Base-by-base conservation (phyloP, 1,284 basidiomycete genomes). In the Macrocybe sp. region DNA sequence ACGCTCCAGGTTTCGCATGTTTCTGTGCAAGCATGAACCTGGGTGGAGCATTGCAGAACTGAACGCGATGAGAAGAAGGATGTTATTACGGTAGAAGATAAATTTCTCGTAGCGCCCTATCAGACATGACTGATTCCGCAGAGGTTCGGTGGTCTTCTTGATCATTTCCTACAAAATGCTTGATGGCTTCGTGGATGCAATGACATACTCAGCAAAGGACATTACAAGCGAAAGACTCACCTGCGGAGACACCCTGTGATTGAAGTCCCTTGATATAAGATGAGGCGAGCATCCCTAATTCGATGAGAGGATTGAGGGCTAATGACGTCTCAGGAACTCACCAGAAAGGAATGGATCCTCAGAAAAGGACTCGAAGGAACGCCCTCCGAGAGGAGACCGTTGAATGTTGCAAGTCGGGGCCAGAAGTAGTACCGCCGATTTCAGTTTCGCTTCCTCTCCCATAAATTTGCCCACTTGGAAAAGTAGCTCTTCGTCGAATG, bases 331-430 rank as follows among this genome's bases (percentile, higher is more conserved):
- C 14, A 7, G 12, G 30, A 11, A 53, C 53, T 39, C 59, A 78
- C 79, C 82, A 30, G 79, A 86, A 36, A 85, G 66, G 57, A 77
- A 68, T 38, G 79, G 81, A 56, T 83, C 81, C 56, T 89, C 83
- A 0, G 80, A 81, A 64, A 84, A 87, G 4, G 78, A 81, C 61
- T 87, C 85, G 56, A 87, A 87, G 6, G 80, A 74, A 22, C 83
- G 69, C 2, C 81, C 79, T 7, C 79, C 81, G 0, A 82, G 68
- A 31, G 81, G 81, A 7, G 70, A 70, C 11, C 84, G 74, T 56
- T 83, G 83, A 31, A 85, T 84, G 60, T 86, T 88, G 64, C 81
- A 83, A 1, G 83, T 85, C 2, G 82, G 83, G 7, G 81, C 84
- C 36, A 86, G 71, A 5, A 83, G 63, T 29, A 84, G 64, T 29